These are phyloP conservation scores for Clathrospora elynae DNA, from an alignment of 2,329 filamentous ascomycete species.

Conservation along the genomic window DNA sequence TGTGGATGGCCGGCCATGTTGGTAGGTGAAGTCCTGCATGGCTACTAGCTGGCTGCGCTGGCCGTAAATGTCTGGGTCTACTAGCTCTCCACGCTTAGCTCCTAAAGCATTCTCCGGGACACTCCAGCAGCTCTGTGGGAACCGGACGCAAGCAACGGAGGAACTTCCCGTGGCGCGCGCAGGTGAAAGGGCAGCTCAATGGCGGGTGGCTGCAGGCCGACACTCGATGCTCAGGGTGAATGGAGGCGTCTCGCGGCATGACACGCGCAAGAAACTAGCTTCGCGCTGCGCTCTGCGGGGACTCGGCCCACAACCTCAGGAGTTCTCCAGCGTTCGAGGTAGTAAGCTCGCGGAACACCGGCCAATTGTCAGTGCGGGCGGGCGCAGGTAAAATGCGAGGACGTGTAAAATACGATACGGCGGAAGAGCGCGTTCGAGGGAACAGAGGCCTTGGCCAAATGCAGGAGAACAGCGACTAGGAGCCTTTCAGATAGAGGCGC, in stretches of 20 bases:
- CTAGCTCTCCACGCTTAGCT: slow-evolving; percentile 21
- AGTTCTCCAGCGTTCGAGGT: slow-evolving; percentile 22
- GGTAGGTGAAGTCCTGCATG: slow-evolving; percentile 34
- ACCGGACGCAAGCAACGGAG: slow-evolving; percentile 17
- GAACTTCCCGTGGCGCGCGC: slow-evolving; percentile 15
- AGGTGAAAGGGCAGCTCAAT: slow-evolving; percentile 14
- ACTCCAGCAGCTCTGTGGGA: slow-evolving; percentile 16
- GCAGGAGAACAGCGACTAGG: slow-evolving; percentile 16
- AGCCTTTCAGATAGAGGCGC: slow-evolving; percentile 18
- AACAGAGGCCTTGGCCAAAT: slow-evolving; percentile 5
- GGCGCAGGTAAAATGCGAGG: slow-evolving; percentile 1
- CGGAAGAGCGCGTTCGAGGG: slow-evolving; percentile 7
- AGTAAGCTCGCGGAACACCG: slow-evolving; percentile 17
- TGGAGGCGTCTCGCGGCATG: slow-evolving; percentile 26
- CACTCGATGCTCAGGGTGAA: slow-evolving; percentile 9
- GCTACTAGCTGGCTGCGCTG: slow-evolving; percentile 10
- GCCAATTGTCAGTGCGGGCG: slow-evolving; percentile 4
- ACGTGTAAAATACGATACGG: slow-evolving; percentile 3
- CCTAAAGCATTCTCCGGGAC: slow-evolving; percentile 39
- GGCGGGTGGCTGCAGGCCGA: slow-evolving; percentile 9
- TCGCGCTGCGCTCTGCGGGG: slow-evolving; percentile 23
- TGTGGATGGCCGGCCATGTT: slow-evolving; percentile 36
- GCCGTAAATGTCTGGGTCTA: slow-evolving; percentile 25
- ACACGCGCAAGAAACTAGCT: slow-evolving; percentile 26
- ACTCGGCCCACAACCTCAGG: slow-evolving; percentile 11